Conservation (phyloP, 1,139 yeast species). For the Geotrichum histeridarum region DNA sequence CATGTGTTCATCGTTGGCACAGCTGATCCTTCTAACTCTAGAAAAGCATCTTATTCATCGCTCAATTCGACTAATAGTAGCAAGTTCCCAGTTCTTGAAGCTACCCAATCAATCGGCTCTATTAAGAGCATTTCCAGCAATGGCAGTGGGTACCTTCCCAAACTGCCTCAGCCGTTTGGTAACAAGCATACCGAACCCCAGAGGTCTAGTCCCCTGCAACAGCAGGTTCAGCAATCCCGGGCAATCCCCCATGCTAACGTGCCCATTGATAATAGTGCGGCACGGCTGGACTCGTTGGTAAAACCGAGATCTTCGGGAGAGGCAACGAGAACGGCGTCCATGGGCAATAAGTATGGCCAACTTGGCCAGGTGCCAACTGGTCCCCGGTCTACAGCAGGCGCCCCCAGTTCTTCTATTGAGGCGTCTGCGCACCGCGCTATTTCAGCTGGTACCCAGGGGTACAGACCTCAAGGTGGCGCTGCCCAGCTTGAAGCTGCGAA, state of each 20-base stretch:
- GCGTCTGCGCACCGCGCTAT: neutral
- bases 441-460: neutral
- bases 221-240: neutral
- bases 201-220: neutral
- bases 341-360: neutral
- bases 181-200: neutral
- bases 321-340: neutral
- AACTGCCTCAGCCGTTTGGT: neutral
- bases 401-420: neutral
- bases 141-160: neutral
- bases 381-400: neutral
- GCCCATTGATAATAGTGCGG: too few relatives aligned
- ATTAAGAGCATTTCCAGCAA: neutral
- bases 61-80: conserved; percentile 97
- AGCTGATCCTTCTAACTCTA: neutral
- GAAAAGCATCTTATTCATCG: conserved; percentile 49
- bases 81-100: conserved; percentile 75
- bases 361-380: neutral
- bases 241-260: too few relatives aligned
- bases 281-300: neutral
- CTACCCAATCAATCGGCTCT: neutral
- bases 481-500: neutral
- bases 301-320: neutral
- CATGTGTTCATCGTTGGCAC: conserved; percentile 41
- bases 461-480: neutral